Percentiles rank a stretch among this genome's conserved stretches.
These are phyloP conservation scores for Fusarium sp. DNA, from an alignment of 2,329 filamentous ascomycete species.

Conservation along the genomic window DNA sequence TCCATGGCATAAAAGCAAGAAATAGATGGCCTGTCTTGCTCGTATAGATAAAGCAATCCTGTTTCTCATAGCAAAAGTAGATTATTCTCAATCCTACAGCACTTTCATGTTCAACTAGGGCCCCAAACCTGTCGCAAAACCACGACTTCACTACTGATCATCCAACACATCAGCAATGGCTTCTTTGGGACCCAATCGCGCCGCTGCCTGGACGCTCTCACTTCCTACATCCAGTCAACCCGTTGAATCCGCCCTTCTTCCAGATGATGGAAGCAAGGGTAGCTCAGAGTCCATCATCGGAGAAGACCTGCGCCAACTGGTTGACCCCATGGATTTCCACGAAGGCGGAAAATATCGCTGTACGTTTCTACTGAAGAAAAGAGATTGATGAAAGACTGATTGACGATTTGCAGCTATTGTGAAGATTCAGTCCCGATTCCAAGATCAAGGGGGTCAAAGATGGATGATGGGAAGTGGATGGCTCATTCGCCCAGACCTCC, in stretches of 20 bases:
- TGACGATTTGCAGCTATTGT: constrained; percentile 8
- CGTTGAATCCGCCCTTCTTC: neutral
- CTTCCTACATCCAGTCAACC: neutral
- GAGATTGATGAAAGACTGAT: neutral
- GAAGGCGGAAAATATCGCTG: neutral
- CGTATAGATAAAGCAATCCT: neutral
- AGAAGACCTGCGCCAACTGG: neutral
- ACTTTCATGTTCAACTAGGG: too few species aligned
- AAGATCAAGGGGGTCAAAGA: neutral
- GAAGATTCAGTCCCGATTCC: constrained; percentile 30
- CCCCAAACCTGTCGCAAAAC: neutral
- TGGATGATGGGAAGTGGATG: constrained; percentile 40
- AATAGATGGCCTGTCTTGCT: neutral
- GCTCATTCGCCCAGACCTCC: constrained; percentile 32
- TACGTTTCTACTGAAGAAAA: neutral
- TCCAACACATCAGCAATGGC: too few species aligned
- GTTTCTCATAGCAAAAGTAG: too few species aligned
- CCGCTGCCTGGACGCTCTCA: neutral
- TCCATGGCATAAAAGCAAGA: neutral
- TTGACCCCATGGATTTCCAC: neutral
- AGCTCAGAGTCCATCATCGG: neutral
- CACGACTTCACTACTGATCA: neutral
- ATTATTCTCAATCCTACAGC: neutral
- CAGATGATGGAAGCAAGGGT: neutral
- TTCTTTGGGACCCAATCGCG: neutral